Percentiles rank a stretch among this genome's conserved stretches.
Conservation (phyloP, 768 basidiomycete genomes). For the Trametes villosa region DNA sequence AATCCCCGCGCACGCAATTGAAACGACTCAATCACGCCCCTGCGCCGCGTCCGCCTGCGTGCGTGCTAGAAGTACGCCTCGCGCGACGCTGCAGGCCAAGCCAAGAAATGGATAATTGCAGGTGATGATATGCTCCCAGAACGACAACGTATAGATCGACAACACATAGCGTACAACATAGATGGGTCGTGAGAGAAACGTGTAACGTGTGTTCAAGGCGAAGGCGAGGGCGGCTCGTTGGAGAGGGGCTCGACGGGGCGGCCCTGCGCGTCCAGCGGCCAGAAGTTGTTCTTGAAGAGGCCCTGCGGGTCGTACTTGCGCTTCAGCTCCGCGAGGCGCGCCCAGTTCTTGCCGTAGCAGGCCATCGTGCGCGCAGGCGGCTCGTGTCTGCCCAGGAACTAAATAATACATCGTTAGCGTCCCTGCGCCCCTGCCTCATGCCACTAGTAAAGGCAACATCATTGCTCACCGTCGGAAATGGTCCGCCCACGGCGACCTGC, state of each 20-base stretch:
- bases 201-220: not conserved
- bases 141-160: too few relatives aligned
- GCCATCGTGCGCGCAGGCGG: conserved; percentile 60
- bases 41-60: not conserved
- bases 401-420: conserved; percentile 9
- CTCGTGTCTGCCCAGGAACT: conserved; percentile 82
- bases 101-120: too few relatives aligned
- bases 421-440: not conserved
- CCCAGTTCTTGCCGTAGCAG: conserved; percentile 79
- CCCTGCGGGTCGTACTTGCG: conserved; percentile 74
- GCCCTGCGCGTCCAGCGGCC: conserved; percentile 71
- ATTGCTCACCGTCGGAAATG: conserved; percentile 77
- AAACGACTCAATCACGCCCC: not conserved
- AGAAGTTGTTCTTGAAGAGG: conserved; percentile 78
- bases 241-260: conserved; percentile 55
- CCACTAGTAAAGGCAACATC: not conserved
- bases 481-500: conserved; percentile 76
- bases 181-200: not conserved
- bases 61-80: not conserved
- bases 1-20: not conserved
- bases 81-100: too few relatives aligned
- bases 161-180: too few relatives aligned
- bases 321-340: conserved; percentile 72
- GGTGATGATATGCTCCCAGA: too few relatives aligned
- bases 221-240: conserved; percentile 57